Evolutionary conservation across 106 monocot species (phyloP).

Genomic region (Acorus calamus): DNA sequence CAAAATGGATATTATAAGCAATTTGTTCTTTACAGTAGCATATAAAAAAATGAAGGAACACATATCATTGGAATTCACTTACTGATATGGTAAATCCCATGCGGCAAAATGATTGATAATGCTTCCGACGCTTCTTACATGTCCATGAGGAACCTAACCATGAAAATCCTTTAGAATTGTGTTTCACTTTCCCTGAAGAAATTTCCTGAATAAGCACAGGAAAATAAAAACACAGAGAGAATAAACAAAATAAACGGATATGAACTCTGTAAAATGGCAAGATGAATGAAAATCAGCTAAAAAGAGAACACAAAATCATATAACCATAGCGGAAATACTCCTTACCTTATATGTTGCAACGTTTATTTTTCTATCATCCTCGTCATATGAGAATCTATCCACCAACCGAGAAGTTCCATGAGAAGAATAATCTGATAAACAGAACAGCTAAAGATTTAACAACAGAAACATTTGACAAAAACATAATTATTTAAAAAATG

Average conservation of each 20-base stretch:
- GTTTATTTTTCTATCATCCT: neutral
- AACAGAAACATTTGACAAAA: no score
- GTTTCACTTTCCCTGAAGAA: slow-evolving; percentile 24
- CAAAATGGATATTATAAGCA: neutral
- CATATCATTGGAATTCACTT: slow-evolving; percentile 11
- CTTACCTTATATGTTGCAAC: neutral
- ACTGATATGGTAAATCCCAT: slow-evolving; percentile 76
- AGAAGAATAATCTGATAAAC: slow-evolving; percentile 14
- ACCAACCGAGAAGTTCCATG: slow-evolving; percentile 7
- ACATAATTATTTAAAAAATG: no score
- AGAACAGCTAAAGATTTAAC: neutral
- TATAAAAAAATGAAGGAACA: neutral
- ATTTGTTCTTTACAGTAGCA: neutral
- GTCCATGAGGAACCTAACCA: slow-evolving; percentile 75
- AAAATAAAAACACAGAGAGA: neutral
- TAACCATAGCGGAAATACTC: neutral
- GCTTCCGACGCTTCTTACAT: slow-evolving; percentile 58
- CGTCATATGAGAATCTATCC: slow-evolving; percentile 29
- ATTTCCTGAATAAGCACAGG: slow-evolving; percentile 28
- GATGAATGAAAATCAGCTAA: neutral
- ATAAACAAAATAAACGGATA: slow-evolving; percentile 3
- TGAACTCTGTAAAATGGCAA: neutral
- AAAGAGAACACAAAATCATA: neutral
- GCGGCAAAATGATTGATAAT: slow-evolving; percentile 58
- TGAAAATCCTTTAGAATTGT: slow-evolving; percentile 49